phyloP scores from a whole-genome alignment of 352 stramenopile genomes.

The Pelagophyceae sp. region DNA sequence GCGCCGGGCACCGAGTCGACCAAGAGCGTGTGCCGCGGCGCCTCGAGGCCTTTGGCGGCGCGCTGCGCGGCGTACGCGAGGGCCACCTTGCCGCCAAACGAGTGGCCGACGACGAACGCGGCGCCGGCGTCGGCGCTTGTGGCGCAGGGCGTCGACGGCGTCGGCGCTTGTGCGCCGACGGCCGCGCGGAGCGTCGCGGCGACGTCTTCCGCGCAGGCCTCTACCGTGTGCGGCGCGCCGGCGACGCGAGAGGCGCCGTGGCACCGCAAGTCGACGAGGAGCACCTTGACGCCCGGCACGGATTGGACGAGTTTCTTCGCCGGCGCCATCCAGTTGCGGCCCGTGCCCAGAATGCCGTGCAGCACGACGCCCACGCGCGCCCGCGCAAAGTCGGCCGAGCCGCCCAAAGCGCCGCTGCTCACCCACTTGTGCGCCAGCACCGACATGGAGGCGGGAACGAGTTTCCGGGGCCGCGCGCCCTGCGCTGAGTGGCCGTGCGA shows the following conservation, averaged over 20 bases:
- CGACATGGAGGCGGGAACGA: too few relatives aligned
- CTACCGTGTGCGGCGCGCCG: neutral
- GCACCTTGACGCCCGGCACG: neutral
- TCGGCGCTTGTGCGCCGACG: neutral
- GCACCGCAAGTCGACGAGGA: neutral
- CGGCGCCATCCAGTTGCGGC: neutral
- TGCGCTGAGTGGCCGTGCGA: too few relatives aligned
- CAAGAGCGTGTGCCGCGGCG: neutral
- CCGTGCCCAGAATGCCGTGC: neutral
- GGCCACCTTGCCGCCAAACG: neutral
- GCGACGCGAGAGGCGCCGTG: neutral
- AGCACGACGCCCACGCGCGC: neutral
- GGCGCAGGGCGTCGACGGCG: neutral
- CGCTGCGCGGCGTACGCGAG: slow-evolving; percentile 8
- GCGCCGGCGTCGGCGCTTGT: neutral
- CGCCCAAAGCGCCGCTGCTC: neutral
- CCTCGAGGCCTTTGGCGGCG: neutral
- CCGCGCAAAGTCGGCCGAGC: neutral
- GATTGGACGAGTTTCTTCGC: neutral
- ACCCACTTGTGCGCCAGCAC: slow-evolving; percentile 10
- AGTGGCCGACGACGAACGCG: neutral
- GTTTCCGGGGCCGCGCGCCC: too few relatives aligned
- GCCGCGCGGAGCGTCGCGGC: neutral
- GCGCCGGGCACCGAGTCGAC: neutral
- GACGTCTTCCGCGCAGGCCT: neutral